Conservation (phyloP, 2,329 filamentous ascomycete genomes). For the Apiospora sp. region DNA sequence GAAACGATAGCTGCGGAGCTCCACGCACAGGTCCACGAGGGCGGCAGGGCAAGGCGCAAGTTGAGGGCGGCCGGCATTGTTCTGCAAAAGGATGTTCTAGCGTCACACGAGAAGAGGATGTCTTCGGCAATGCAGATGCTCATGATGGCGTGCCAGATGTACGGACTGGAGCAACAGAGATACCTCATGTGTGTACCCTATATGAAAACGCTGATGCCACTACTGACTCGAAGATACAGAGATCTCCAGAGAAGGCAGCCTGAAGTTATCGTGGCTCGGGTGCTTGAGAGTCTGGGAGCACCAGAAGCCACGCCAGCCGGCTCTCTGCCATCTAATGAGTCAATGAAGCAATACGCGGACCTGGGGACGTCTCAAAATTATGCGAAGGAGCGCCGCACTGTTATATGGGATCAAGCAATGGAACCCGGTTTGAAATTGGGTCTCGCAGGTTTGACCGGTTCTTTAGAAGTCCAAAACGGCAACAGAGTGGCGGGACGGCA, state of each 20-base stretch:
- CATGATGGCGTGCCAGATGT: neutral
- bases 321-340: neutral
- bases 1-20: neutral
- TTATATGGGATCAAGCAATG: neutral
- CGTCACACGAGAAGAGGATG: neutral
- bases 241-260: neutral
- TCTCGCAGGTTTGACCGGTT: neutral
- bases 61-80: neutral
- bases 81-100: neutral
- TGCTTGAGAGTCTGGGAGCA: neutral
- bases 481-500: neutral
- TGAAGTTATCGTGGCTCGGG: neutral
- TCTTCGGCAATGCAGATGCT: neutral
- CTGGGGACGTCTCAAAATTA: neutral
- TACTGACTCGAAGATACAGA: neutral
- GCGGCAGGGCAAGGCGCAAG: neutral
- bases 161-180: neutral
- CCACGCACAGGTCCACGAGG: neutral
- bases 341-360: neutral
- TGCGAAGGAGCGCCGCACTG: neutral
- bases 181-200: neutral
- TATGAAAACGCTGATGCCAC: too few relatives aligned
- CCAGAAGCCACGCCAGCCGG: neutral
- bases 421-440: neutral
- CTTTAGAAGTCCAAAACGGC: neutral